A percentile compares a stretch with the other conserved stretches of the same genome.
Evolutionary conservation across 1,284 basidiomycete genomes (phyloP).

Genomic region (Stygiomarasmius scandens): DNA sequence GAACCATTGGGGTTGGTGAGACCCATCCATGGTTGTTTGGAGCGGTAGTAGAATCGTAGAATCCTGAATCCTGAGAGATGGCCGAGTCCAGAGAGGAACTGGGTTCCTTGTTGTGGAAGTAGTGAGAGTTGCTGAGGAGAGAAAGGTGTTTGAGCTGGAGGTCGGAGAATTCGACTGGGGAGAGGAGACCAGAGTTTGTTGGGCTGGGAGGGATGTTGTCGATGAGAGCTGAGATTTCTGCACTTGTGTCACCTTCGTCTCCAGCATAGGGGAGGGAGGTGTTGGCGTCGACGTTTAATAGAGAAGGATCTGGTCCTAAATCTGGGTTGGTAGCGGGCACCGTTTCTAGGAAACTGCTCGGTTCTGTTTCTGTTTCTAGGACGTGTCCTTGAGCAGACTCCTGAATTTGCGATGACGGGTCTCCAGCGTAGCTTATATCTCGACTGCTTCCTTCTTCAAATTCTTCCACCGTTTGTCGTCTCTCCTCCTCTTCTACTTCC

Average conservation of each 20-base stretch:
- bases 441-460: background rate
- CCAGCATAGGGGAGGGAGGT: slow-evolving; percentile 7
- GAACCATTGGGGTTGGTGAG: slow-evolving; percentile 43
- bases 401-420: background rate
- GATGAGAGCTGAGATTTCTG: background rate
- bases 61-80: slow-evolving; percentile 50
- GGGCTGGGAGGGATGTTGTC: slow-evolving; percentile 5
- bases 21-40: slow-evolving; percentile 38
- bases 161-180: slow-evolving; percentile 58
- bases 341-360: no score
- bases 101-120: background rate
- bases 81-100: slow-evolving; percentile 3
- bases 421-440: no score
- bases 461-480: no score
- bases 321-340: no score
- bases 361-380: no score
- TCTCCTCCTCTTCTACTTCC: slow-evolving; percentile 18
- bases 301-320: no score
- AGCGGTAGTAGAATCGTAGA: slow-evolving; percentile 37
- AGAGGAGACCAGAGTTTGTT: slow-evolving; percentile 43
- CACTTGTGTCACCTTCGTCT: background rate
- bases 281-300: no score
- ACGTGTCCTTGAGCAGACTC: background rate
- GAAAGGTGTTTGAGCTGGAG: slow-evolving; percentile 37
- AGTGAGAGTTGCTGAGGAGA: slow-evolving; percentile 1